Base-by-base conservation (phyloP, 257 asterid genomes). In the Linaria vulgaris region DNA sequence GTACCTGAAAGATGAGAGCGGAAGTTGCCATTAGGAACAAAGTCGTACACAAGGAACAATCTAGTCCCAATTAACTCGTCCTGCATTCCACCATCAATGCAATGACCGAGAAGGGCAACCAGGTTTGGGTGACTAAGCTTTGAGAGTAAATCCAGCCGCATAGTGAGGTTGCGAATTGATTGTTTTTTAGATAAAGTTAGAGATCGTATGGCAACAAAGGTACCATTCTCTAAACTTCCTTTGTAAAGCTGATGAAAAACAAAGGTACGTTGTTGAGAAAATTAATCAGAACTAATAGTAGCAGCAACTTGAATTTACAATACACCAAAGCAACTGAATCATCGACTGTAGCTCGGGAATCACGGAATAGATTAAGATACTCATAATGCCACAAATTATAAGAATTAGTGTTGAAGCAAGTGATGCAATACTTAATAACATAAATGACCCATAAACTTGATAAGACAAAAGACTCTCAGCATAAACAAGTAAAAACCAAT, bases 81-180 rank as follows among this genome's bases (percentile, higher is more conserved):
- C 61, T 80, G 89, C 63, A 64, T 59, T 61, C 86, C 82, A 16
- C 75, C 91, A 72, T 87, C 91, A 37, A 85, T 80, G 80, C 97
- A 92, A 76, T 86, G 87, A 59, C 99, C 99, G 17, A 89, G 77
- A 66, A 82, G 83, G 70, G 66, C 74, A 67, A 85, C 96, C 73
- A 92, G 78, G 77, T 92, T 82, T 23, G 96, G 97, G 68, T 92
- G 96, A n/a, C 68, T 86, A 67, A 92, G 86, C 87, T 89, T 92
- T 15, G 94, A 85, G 34, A 92, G 91, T 74, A 87, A 74, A 81
- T 89, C 97, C 76, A 89, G 78, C 74, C 89, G 83, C 71, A 76
- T 67, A 72, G 68, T 82, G 63, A 92, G 88, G 81, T 89, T 89
- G 72, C 79, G 80, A 49, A 75, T 71, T 15, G 88, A 80, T 71